Conservation (phyloP, 768 basidiomycete species). For the Phylloporus arenicola region DNA sequence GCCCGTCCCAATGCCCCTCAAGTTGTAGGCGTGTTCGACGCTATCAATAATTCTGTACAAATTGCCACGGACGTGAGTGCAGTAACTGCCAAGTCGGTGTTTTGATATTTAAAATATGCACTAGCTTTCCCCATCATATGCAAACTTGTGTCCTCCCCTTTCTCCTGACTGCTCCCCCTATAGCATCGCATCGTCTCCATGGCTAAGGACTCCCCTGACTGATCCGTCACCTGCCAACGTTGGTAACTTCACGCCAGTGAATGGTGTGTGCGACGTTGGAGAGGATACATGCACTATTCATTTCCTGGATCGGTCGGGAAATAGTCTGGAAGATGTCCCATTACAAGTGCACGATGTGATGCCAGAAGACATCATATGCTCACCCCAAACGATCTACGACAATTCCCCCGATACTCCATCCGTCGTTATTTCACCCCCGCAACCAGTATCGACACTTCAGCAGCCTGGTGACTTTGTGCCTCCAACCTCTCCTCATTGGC, state of each 20-base stretch:
- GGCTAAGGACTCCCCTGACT: slow-evolving; percentile 15
- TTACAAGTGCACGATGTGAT: slow-evolving; percentile 5
- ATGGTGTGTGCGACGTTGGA: slow-evolving; percentile 2
- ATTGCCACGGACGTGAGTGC: slow-evolving; percentile 9
- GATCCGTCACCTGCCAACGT: neutral
- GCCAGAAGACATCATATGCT: slow-evolving; percentile 22
- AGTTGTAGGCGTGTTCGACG: neutral
- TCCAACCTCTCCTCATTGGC: neutral
- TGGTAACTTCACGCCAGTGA: neutral
- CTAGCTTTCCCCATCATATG: slow-evolving; percentile 1
- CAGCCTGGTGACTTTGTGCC: neutral
- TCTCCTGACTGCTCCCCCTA: slow-evolving; percentile 25
- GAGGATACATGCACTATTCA: neutral
- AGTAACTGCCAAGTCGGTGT: neutral
- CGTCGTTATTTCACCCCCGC: neutral
- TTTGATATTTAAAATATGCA: neutral
- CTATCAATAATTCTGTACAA: neutral
- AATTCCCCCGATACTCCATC: neutral
- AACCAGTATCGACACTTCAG: neutral
- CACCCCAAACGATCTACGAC: neutral
- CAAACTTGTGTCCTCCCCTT: slow-evolving; percentile 11
- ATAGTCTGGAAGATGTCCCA: slow-evolving; percentile 11
- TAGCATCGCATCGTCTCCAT: slow-evolving; percentile 21
- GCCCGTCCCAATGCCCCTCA: neutral
- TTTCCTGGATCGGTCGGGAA: slow-evolving; percentile 14